phyloP scores from a whole-genome alignment of 1,139 yeast genomes.

The Blastobotrys ciferrii region DNA sequence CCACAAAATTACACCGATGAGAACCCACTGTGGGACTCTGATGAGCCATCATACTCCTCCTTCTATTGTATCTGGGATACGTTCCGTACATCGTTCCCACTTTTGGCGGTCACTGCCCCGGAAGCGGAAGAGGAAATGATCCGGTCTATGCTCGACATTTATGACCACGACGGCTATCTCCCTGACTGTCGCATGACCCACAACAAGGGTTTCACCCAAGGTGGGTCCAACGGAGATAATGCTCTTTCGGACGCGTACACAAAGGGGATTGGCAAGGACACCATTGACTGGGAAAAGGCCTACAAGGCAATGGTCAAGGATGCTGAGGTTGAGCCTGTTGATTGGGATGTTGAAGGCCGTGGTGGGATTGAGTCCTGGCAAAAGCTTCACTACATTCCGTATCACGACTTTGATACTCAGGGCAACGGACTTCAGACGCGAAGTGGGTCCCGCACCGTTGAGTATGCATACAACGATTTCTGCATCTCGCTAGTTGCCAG shows the following conservation, averaged over 20 bases:
- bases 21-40: conserved; percentile 34
- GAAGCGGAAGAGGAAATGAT: conserved; percentile 38
- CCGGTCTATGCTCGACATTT: conserved; percentile 37
- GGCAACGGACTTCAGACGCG: conserved; percentile 29
- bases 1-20: conserved; percentile 44
- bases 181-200: conserved; percentile 45
- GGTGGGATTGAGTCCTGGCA: conserved; percentile 17
- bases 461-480: conserved; percentile 43
- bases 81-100: conserved; percentile 40
- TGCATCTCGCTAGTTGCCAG: conserved; percentile 41
- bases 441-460: conserved; percentile 42
- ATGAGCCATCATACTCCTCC: conserved; percentile 41
- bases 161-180: conserved; percentile 40
- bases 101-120: conserved; percentile 37
- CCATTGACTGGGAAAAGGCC: conserved; percentile 38
- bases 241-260: conserved; percentile 43
- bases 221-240: conserved; percentile 44
- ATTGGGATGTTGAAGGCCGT: conserved; percentile 18
- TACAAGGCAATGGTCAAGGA: conserved; percentile 41
- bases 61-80: conserved; percentile 46
- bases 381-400: conserved; percentile 15
- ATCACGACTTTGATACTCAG: conserved; percentile 14
- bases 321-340: conserved; percentile 37
- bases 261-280: conserved; percentile 32
- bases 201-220: conserved; percentile 44